Evolutionary conservation across 2,329 filamentous ascomycete genomes (phyloP), one percentile per base, ranked within the genome.

Genomic region (Lojkania enalia): DNA sequence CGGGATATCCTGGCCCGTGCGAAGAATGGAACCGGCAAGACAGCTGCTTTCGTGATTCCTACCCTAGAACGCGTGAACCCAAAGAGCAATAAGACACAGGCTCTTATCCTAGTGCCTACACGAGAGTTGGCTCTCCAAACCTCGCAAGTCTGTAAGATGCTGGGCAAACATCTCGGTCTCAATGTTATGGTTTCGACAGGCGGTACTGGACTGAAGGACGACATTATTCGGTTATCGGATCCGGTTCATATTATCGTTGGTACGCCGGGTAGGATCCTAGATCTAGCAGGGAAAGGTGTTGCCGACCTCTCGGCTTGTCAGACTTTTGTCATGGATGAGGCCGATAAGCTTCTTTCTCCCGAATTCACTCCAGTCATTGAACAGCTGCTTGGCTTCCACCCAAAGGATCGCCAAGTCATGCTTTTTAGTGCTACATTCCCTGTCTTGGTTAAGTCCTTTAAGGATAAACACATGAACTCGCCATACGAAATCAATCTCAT

Each of bases 121-220:
- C 82, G 94, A 82, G 94, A 99, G 76, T 80, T 99, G 60, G 95
- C 95, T 43, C 86, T 99, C 73, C 94, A 99, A 73, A 99, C 94
- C 49, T 99, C 95, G 38, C 94, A 99, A 74, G 94, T 99, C 57
- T 99, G 94, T 83, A 99, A 97, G 79, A 96, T 87, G 11, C 82
- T 99, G 35, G 95, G 95, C 53, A 97, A 99, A 74, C 91, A 99
- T 67, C 84, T 99, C 30, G 90, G 90, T 45, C 81, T 99, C 74
- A 97, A 99, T 66, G 92, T 99, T 64, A 99, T 99, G 95, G 95
- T 99, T 57, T 96, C 92, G 36, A 99, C 95, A 18, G 94, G 94
- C 72, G 94, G 94, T 63, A 97, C 94, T 31, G 88, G 89, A 19
- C 78, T 99, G 44, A 90, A 94, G 66, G 94, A 99, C 71, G 94